A percentile compares a stretch with the other conserved stretches of the same genome.
These are phyloP conservation scores for Brassica carinata DNA, from an alignment of 345 rosid genomes.

Conservation along the genomic window DNA sequence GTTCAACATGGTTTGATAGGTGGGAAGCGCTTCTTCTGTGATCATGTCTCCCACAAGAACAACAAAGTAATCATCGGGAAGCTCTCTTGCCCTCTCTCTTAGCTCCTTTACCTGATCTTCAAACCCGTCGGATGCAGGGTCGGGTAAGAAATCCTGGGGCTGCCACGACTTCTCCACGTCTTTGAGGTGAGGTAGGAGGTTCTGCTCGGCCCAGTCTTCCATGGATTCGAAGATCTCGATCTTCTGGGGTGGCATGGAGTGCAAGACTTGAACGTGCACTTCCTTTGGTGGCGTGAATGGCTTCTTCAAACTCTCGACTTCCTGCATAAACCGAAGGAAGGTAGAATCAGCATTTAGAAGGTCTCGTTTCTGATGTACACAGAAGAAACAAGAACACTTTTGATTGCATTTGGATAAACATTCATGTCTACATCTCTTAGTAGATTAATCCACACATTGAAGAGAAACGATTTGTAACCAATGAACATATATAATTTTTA, in stretches of 20 bases:
- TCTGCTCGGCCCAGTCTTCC: conserved; percentile 85
- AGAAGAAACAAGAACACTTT: neutral
- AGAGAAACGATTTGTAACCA: neutral
- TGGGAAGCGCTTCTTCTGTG: conserved; percentile 89
- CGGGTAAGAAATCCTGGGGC: conserved; percentile 89
- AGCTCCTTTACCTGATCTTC: conserved; percentile 80
- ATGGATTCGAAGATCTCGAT: conserved; percentile 84
- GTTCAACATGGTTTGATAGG: conserved; percentile 78
- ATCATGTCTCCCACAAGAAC: conserved; percentile 85
- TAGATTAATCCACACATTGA: neutral
- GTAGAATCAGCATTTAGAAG: neutral
- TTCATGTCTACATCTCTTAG: neutral
- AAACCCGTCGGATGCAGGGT: conserved; percentile 79
- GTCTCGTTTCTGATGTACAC: conserved; percentile 3
- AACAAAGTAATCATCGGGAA: conserved; percentile 87
- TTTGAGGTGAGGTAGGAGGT: conserved; percentile 68
- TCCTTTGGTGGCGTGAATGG: conserved; percentile 79
- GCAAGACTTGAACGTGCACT: conserved; percentile 84
- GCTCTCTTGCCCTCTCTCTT: conserved; percentile 74
- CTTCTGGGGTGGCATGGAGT: conserved; percentile 90
- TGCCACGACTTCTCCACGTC: conserved; percentile 96
- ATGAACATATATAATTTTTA: too few relatives aligned
- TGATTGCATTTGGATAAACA: neutral
- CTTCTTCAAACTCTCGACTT: conserved; percentile 68
- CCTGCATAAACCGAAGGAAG: conserved; percentile 46